Conservation (phyloP, 257 asterid species). For the Plantago major region DNA sequence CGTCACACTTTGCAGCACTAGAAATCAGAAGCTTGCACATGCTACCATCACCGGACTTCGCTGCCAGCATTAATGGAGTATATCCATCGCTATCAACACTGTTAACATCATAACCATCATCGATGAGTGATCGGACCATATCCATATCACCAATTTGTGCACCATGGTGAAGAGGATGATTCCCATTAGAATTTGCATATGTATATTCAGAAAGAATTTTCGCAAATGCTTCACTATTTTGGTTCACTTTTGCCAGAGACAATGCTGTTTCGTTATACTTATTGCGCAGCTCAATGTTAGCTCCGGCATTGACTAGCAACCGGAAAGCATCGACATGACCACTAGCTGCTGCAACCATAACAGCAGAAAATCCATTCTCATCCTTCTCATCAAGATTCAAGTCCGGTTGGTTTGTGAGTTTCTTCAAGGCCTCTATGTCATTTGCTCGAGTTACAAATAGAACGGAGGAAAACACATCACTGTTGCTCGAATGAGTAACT, state of each 20-base stretch:
- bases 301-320: conserved; percentile 53
- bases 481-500: conserved; percentile 36
- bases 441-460: conserved; percentile 44
- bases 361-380: conserved; percentile 52
- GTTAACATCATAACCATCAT: conserved; percentile 28
- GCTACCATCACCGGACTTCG: conserved; percentile 36
- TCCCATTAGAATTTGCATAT: conserved; percentile 18
- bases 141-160: conserved; percentile 31
- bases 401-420: conserved; percentile 37
- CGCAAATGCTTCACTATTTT: conserved; percentile 45
- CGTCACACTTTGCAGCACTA: conserved; percentile 41
- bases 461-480: conserved; percentile 40
- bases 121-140: conserved; percentile 26
- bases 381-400: conserved; percentile 50
- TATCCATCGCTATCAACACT: conserved; percentile 44
- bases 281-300: conserved; percentile 38
- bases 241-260: conserved; percentile 44
- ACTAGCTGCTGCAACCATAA: conserved; percentile 51
- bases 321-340: conserved; percentile 51
- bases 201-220: conserved; percentile 37
- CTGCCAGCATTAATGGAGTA: conserved; percentile 68
- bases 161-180: conserved; percentile 38
- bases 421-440: conserved; percentile 42
- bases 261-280: conserved; percentile 51
- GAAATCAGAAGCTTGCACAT: conserved; percentile 50